phyloP scores from a whole-genome alignment of 2,329 filamentous ascomycete species.

The Monosporascus ibericus region DNA sequence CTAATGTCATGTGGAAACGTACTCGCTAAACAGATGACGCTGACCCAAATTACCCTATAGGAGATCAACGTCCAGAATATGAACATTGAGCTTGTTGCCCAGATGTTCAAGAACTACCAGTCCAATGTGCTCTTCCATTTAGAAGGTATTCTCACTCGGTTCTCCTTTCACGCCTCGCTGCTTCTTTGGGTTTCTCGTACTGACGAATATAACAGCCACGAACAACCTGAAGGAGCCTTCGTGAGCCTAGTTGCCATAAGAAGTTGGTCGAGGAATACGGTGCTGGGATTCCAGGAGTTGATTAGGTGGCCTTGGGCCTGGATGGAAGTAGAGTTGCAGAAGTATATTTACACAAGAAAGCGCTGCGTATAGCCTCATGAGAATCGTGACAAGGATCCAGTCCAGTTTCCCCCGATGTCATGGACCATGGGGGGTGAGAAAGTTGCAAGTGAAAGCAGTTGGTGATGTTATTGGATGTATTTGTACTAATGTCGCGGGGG shows the following conservation, averaged over 20 bases:
- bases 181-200: constrained; percentile 4
- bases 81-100: constrained; percentile 94
- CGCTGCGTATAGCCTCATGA: too few species aligned
- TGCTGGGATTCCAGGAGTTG: neutral
- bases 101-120: constrained; percentile 99
- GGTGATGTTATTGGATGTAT: too few species aligned
- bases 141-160: constrained; percentile 59
- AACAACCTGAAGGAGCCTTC: constrained; percentile 76
- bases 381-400: too few species aligned
- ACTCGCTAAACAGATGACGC: neutral
- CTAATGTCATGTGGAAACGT: neutral
- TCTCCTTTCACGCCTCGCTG: neutral
- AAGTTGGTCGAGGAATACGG: neutral
- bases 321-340: neutral
- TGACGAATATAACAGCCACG: constrained; percentile 52
- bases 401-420: too few species aligned
- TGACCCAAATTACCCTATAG: constrained; percentile 34
- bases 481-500: too few species aligned
- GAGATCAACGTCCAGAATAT: constrained; percentile 99
- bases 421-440: too few species aligned
- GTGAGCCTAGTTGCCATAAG: constrained; percentile 28
- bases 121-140: constrained; percentile 96
- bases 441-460: too few species aligned
- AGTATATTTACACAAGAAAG: too few species aligned
- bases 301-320: too few species aligned